A percentile compares a stretch with the other conserved stretches of the same genome.
These are phyloP conservation scores for Auriscalpium microsporum DNA, from an alignment of 768 basidiomycete genomes.

Conservation along the genomic window DNA sequence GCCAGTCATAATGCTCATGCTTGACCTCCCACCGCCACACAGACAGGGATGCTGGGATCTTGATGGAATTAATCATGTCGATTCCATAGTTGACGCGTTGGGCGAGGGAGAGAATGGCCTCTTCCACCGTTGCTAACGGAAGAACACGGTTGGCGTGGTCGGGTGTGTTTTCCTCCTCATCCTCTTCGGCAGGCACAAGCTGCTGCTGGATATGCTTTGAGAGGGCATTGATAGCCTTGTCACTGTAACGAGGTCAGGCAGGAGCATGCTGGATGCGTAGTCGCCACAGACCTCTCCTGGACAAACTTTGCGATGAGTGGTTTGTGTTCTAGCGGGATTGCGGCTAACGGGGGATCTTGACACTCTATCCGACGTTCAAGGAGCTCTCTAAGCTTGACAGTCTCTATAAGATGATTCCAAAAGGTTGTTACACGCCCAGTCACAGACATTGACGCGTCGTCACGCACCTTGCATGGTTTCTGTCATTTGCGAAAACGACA, in stretches of 20 bases:
- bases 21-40: conserved; percentile 87
- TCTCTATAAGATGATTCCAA: conserved; percentile 36
- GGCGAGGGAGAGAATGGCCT: conserved; percentile 54
- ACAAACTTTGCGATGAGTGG: conserved; percentile 75
- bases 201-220: conserved; percentile 63
- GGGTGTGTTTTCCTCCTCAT: conserved; percentile 36
- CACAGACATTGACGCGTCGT: background rate
- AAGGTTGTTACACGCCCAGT: background rate
- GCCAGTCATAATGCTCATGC: conserved; percentile 45
- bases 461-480: conserved; percentile 72
- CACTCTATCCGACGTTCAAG: conserved; percentile 45
- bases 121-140: conserved; percentile 45
- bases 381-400: conserved; percentile 70
- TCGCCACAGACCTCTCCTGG: conserved; percentile 65
- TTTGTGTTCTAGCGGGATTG: conserved; percentile 59
- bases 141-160: conserved; percentile 29
- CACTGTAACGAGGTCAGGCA: conserved; percentile 36
- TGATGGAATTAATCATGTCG: conserved; percentile 41
- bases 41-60: conserved; percentile 52
- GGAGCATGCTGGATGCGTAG: background rate
- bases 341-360: conserved; percentile 40
- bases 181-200: conserved; percentile 57
- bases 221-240: conserved; percentile 56
- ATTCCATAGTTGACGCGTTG: conserved; percentile 77
- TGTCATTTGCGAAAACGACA: conserved; percentile 69